Evolutionary conservation across 169 alveolate genomes (phyloP).

Genomic region (Plasmodium cynomolgi): DNA sequence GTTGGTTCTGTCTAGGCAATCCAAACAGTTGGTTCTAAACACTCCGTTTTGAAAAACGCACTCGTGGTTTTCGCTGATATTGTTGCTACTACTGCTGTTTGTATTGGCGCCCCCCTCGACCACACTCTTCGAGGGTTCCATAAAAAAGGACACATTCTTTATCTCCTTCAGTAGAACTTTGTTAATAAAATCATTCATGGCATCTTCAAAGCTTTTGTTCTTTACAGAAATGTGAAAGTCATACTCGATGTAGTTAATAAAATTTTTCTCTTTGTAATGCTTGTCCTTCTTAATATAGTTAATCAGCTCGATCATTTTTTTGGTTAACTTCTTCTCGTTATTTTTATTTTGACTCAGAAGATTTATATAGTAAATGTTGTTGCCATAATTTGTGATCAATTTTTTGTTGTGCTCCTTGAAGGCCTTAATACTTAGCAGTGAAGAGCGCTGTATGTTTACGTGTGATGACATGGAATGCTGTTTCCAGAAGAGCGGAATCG

Average conservation of each 20-base stretch:
- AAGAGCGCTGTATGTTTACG: constrained; percentile 57
- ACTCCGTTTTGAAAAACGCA: constrained; percentile 91
- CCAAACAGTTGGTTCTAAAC: constrained; percentile 97
- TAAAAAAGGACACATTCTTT: constrained; percentile 59
- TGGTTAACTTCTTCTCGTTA: constrained; percentile 80
- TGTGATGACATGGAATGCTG: constrained; percentile 84
- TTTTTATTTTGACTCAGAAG: constrained; percentile 78
- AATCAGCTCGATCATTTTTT: constrained; percentile 66
- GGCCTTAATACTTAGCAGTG: constrained; percentile 75
- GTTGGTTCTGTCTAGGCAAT: constrained; percentile 98
- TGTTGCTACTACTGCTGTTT: neutral
- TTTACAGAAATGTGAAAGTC: constrained; percentile 77
- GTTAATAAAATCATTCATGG: constrained; percentile 80
- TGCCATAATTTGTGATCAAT: constrained; percentile 78
- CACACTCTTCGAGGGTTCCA: constrained; percentile 32
- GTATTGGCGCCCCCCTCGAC: neutral
- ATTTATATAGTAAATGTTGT: constrained; percentile 78
- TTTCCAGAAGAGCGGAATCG: constrained; percentile 96
- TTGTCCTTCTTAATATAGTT: constrained; percentile 78
- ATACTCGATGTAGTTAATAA: constrained; percentile 75
- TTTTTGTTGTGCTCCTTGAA: constrained; percentile 81
- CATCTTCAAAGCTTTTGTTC: constrained; percentile 72
- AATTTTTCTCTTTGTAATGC: constrained; percentile 75
- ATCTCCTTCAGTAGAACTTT: constrained; percentile 40
- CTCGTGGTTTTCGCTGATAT: neutral